Base-by-base conservation (phyloP, 2,329 filamentous ascomycete species). In the Chaetomiaceae sp. region DNA sequence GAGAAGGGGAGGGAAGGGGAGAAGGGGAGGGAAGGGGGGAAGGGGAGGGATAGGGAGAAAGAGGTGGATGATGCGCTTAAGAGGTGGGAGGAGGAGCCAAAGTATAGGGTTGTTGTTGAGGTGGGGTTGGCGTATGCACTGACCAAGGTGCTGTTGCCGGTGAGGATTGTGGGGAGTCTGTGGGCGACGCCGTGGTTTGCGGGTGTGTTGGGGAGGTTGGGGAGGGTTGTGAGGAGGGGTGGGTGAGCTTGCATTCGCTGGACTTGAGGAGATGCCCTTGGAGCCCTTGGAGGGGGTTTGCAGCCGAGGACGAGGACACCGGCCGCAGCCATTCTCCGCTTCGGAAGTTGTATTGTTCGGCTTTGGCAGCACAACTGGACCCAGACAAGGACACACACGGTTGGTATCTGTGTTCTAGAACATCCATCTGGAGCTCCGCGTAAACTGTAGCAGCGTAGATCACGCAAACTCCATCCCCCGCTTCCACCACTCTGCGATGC, bases 161-260 rank as follows among this genome's bases (percentile, higher is more conserved):
- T 88, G 12, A 80, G 94, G 61, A 81, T 99, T 57, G 73, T 86
- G 23, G 71, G 83, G 6, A 96, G 91, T 71, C 79, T 95, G 4
- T 95, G 88, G 89, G 87, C 81, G 14, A 96, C 94, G 43, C 94
- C 94, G 4, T 95, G 89, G 87, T 95, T 97, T 76, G 91, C 91
- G 1, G 80, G 84, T 39, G 72, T 81, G 20, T 72, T 88, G 36
- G 70, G 87, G 12, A 69, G 69, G 44, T 51, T 69, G 19, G 68
- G 65, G 47, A 59, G 59, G 14, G 19, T 66, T 11, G 63, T 74
- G 8, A 19, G 49, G 40, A 66, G 59, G 47, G 17, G 44, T 3
- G 17, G 36, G 29, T 51, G 36, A 39, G 7, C 20, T 3, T 25
- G 14, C n/a, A 31, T 12, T 31, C 4, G 9, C 27, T 6, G 3